Base-by-base conservation (phyloP, 75 land plant species). In the Chamaecyparis obtusa region DNA sequence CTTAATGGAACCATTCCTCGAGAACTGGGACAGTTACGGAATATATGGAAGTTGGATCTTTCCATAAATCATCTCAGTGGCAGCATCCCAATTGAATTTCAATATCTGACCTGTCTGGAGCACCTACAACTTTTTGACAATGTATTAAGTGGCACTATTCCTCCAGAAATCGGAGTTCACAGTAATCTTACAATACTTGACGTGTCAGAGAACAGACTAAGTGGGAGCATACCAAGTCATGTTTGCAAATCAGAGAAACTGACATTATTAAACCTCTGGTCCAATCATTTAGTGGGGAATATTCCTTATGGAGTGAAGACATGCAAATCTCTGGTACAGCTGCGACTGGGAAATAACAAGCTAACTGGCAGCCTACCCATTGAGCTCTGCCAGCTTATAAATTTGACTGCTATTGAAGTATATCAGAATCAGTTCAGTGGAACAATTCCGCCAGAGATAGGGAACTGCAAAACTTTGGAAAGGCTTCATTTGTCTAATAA, bases 281-380 rank as follows among this genome's bases (percentile, higher is more conserved):
- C 88, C 36, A 96, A 96, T 85, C 85, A 86, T 51, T 87, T 96
- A 48, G 89, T 85, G 74, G 96, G 97, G 15, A 92, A 91, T 39
- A 91, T 95, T 35, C 97, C 97, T 30, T 51, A 46, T 33, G 91
- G 90, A 33, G 46, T 97, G 15, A 90, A 90, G 51, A 92, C 86
- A 37, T 91, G 91, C 84, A 89, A 87, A 85, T 91, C 93, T 15
- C 83, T 97, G 86, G 75, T 88, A 75, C 96, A 95, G 87, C 90
- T 97, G 84, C 93, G 93, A 75, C 89, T 96, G 6, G 91, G 92
- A 33, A 85, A 87, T 16, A 97, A 97, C 87, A 85, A 90, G 6
- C 86, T 97, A 21, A 91, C 94, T 8, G 98, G 99, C 2, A 91
- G 86, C 85, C 91, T 96, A 77, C 98, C 98, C 15, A 88, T 87